Evolutionary conservation across 192 early-diverging fungal genomes (phyloP).

Genomic region (Coemansia furcata): DNA sequence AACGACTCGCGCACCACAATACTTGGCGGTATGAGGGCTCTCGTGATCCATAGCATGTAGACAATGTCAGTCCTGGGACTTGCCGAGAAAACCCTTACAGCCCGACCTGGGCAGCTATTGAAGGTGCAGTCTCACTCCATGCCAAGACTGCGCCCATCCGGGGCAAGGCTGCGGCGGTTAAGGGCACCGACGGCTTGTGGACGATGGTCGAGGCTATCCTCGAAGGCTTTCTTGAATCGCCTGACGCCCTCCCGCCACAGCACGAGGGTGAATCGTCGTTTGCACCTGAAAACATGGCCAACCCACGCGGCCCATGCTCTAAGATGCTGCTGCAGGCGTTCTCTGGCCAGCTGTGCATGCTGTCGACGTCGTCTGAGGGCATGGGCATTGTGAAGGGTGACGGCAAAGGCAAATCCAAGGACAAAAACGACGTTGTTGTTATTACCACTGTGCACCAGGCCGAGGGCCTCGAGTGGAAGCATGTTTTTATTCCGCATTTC

Average conservation of each 20-base stretch:
- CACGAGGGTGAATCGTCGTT: not conserved
- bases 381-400: constrained; percentile 10
- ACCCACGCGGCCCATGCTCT: constrained; percentile 15
- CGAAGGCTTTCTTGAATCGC: constrained; percentile 15
- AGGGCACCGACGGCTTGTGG: constrained; percentile 22
- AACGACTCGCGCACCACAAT: not conserved
- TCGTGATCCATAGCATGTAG: not conserved
- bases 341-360: constrained; percentile 32
- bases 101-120: not conserved
- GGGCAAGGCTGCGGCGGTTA: not conserved
- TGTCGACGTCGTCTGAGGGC: constrained; percentile 46
- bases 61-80: not conserved
- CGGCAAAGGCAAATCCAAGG: not conserved
- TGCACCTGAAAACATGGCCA: not conserved
- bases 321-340: constrained; percentile 24
- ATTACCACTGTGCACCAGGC: constrained; percentile 52
- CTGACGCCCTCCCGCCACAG: constrained; percentile 5
- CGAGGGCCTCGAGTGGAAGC: constrained; percentile 49
- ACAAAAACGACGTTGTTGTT: constrained; percentile 19
- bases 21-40: not conserved
- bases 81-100: not conserved
- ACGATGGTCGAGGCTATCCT: constrained; percentile 22
- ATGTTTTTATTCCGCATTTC: constrained; percentile 49
- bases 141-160: not conserved
- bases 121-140: not conserved